phyloP scores from a whole-genome alignment of 805 yeast genomes.

The Metschnikowia aberdeeniae region DNA sequence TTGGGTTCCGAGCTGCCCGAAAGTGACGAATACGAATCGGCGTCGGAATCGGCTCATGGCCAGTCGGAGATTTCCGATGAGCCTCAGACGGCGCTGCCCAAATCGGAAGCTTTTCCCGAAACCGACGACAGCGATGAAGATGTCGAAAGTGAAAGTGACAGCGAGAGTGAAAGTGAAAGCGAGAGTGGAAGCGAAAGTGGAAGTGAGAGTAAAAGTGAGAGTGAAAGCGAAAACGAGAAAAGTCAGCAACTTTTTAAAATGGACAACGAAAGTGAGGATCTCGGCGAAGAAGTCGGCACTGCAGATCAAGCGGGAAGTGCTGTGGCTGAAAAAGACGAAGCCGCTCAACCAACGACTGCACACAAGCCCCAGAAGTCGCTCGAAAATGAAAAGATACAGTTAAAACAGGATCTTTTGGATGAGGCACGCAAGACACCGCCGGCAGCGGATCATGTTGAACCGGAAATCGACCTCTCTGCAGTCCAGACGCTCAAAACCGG shows the following conservation, averaged over 20 bases:
- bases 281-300: conserved; percentile 12
- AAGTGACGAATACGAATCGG: conserved; percentile 27
- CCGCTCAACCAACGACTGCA: not conserved
- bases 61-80: not conserved
- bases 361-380: too few relatives aligned
- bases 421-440: conserved; percentile 15
- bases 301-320: conserved; percentile 6
- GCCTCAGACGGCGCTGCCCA: conserved; percentile 1
- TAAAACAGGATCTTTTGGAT: conserved; percentile 15
- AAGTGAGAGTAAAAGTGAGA: conserved; percentile 12
- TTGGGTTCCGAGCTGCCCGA: conserved; percentile 9
- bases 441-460: conserved; percentile 33
- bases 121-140: conserved; percentile 6
- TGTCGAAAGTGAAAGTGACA: conserved; percentile 10
- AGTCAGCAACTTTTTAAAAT: not conserved
- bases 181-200: conserved; percentile 26
- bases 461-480: not conserved
- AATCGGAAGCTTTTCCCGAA: not conserved
- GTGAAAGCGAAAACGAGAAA: not conserved
- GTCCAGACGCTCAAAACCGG: not conserved
- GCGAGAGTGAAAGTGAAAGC: conserved; percentile 22
- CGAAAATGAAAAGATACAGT: conserved; percentile 10
- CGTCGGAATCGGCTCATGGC: conserved; percentile 23
- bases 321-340: conserved; percentile 4
- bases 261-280: conserved; percentile 7